Evolutionary conservation across 495 filamentous ascomycete species (phyloP).

Genomic region (Hypoxylon subgilvum): DNA sequence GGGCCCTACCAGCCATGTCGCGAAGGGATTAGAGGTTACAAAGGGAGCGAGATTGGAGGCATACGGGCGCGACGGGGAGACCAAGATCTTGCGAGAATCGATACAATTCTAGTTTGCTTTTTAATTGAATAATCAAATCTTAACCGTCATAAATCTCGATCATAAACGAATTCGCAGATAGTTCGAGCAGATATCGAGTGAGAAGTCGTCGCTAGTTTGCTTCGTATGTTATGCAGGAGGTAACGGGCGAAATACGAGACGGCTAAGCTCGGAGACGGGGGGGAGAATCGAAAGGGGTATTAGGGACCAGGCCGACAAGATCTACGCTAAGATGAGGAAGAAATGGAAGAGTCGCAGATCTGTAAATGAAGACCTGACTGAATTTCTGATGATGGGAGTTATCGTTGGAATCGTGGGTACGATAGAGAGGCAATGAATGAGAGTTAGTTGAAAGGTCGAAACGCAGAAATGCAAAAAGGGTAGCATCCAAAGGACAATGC

Average conservation of each 20-base stretch:
- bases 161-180: slow-evolving; percentile 22
- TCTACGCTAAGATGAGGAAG: slow-evolving; percentile 3
- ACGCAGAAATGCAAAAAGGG: slow-evolving; percentile 34
- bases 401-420: background rate
- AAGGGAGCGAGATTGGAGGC: slow-evolving; percentile 37
- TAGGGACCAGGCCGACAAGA: slow-evolving; percentile 8
- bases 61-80: slow-evolving; percentile 31
- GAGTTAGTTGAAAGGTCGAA: slow-evolving; percentile 16
- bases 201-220: slow-evolving; percentile 13
- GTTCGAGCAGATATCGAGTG: too few species aligned
- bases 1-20: slow-evolving; percentile 71
- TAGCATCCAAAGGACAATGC: slow-evolving; percentile 29
- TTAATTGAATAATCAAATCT: slow-evolving; percentile 12
- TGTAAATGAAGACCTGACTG: slow-evolving; percentile 3
- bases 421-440: slow-evolving; percentile 17
- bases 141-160: background rate
- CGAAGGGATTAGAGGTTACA: slow-evolving; percentile 45
- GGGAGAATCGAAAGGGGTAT: slow-evolving; percentile 24
- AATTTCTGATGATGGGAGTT: background rate
- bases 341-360: slow-evolving; percentile 16
- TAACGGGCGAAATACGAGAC: slow-evolving; percentile 37
- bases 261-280: slow-evolving; percentile 22
- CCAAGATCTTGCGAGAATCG: slow-evolving; percentile 4
- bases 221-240: slow-evolving; percentile 21
- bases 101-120: slow-evolving; percentile 15